Base-by-base conservation (phyloP, 768 basidiomycete genomes). In the Russula lepida region DNA sequence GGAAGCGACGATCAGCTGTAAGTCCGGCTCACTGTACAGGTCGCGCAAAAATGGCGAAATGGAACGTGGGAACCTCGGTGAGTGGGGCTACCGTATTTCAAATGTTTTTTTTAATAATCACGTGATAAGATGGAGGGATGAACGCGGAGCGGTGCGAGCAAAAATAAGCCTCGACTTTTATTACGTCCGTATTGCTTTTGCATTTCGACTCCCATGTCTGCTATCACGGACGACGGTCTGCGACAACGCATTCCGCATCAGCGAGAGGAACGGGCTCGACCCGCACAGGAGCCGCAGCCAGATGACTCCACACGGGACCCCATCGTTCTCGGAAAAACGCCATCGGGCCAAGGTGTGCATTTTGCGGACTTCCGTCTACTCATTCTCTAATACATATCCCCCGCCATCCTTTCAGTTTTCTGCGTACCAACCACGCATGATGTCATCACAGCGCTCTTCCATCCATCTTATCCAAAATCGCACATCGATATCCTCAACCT, bases 341-440 rank as follows among this genome's bases (percentile, higher is more conserved):
- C 89, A 17, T 70, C 78, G 39, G 90, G 89, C 44, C 82, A 88
- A 79, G 91, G 90, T 87, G 65, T 44, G 78, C 25, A 32, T 68
- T 19, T 8, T 56, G 23, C 47, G 48, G 23, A 28, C 17, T 21
- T n/a, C 49, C 11, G 13, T 37, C 32, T 19, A 21, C 13, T 49
- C 21, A 5, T 46, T 6, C 39, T 39, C 35, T 54, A 54, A 52
- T 56, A 62, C 33, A 58, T 60, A 64, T 33, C 64, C 17, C 62
- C 63, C 61, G 17, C 32, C 60, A 51, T 58, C 47, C 30, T 47
- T 47, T 30, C 64, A 98, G 94, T 97, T 7, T 99, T 99, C 71
- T 83, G 84, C 62, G 92, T 95, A 47, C 93, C 93, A 12, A 90
- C 92, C 21, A 95, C 93, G 0, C 89, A 93, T 71, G 90, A 94